These are phyloP conservation scores for Diplodia mutila DNA, from an alignment of 2,329 filamentous ascomycete genomes.

Conservation along the genomic window DNA sequence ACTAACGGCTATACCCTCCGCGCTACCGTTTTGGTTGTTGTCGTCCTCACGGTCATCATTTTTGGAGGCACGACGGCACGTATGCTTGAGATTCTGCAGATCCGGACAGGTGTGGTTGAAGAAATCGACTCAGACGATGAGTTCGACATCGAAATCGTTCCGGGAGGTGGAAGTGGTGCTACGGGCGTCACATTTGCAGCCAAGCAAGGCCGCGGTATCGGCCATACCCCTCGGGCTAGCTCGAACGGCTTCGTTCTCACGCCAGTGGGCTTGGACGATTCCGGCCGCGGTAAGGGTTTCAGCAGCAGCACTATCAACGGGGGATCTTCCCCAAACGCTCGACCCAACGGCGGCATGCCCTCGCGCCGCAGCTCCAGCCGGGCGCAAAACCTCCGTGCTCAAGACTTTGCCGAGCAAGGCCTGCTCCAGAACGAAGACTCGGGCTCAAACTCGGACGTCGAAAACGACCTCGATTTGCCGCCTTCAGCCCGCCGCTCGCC, in stretches of 20 bases:
- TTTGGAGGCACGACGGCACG: slow-evolving; percentile 96
- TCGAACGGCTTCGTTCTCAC: slow-evolving; percentile 60
- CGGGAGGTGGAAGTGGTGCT: slow-evolving; percentile 61
- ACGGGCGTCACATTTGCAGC: slow-evolving; percentile 68
- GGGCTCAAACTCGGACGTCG: slow-evolving; percentile 56
- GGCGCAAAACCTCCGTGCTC: slow-evolving; percentile 44
- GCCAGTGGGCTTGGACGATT: slow-evolving; percentile 46
- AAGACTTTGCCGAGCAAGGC: slow-evolving; percentile 57
- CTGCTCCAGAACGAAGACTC: slow-evolving; percentile 56
- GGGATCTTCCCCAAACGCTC: slow-evolving; percentile 37
- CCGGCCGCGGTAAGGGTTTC: slow-evolving; percentile 56
- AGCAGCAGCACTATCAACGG: slow-evolving; percentile 60
- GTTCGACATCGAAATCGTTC: slow-evolving; percentile 84
- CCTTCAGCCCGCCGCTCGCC: slow-evolving; percentile 58
- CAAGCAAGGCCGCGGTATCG: slow-evolving; percentile 74
- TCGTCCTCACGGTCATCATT: slow-evolving; percentile 97
- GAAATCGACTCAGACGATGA: slow-evolving; percentile 98
- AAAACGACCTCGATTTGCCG: slow-evolving; percentile 60
- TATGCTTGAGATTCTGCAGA: slow-evolving; percentile 97
- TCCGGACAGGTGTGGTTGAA: slow-evolving; percentile 92
- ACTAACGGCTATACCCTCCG: slow-evolving; percentile 80
- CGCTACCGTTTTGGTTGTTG: slow-evolving; percentile 95
- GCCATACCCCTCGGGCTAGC: slow-evolving; percentile 68
- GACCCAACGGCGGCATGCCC: slow-evolving; percentile 47
- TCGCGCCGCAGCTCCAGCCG: slow-evolving; percentile 57